A percentile compares a stretch with the other conserved stretches of the same genome.
These are phyloP conservation scores for Nicotiana obtusifolia DNA, from an alignment of 257 asterid genomes.

Conservation along the genomic window DNA sequence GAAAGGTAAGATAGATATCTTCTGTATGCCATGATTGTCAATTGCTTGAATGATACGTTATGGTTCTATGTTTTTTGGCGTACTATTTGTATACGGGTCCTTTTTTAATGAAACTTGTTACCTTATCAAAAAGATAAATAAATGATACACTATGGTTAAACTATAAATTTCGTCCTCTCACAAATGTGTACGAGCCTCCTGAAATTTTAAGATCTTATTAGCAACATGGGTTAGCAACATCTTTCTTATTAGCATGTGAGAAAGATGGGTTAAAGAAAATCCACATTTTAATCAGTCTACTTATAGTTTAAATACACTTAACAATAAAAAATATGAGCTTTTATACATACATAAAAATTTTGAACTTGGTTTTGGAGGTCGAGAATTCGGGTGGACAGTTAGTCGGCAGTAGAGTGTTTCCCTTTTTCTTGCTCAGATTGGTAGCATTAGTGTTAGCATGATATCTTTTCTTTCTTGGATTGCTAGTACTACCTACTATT, in stretches of 20 bases:
- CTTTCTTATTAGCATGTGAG: background rate
- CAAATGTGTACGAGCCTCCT: background rate
- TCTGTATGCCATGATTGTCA: background rate
- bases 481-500: no score
- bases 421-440: no score
- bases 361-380: background rate
- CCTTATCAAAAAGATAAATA: no score
- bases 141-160: background rate
- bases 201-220: background rate
- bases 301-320: background rate
- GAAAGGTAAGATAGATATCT: background rate
- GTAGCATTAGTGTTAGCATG: no score
- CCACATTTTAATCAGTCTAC: background rate
- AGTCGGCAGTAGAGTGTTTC: no score
- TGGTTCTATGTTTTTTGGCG: no score
- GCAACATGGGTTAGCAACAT: background rate
- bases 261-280: background rate
- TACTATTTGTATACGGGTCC: no score
- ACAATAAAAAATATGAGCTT: background rate
- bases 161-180: background rate
- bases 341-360: background rate
- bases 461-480: no score
- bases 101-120: no score
- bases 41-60: background rate
- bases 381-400: no score